Base-by-base conservation (phyloP, 257 asterid species). In the Catharanthus roseus region DNA sequence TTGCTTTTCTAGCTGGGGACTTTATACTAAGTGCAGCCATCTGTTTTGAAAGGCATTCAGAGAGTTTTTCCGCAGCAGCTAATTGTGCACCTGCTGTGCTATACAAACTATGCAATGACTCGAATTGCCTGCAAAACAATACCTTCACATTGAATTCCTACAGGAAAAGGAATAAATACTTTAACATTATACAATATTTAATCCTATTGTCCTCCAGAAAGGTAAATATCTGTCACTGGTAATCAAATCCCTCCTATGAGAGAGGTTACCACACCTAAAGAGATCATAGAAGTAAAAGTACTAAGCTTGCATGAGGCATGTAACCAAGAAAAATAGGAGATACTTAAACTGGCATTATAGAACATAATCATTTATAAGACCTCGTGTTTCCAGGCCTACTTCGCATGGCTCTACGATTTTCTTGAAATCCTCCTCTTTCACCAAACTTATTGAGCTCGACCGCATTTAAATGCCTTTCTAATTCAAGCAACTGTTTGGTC, bases 381-480 rank as follows among this genome's bases (percentile, higher is more conserved):
- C 97, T 91, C 57, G 96, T 82, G 69, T 81, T 86, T 58, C 91
- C 90, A 45, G 73, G 80, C 79, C 71, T 70, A 78, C 81, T 82
- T 75, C 65, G 88, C 56, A 74, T 66, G 62, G 78, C 72, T 76
- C 82, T 84, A 74, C 65, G 81, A 67, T 83, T 85, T 78, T 83
- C 79, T 75, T 73, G 85, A 36, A 60, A 67, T 70, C 80, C 82
- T 34, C 78, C 86, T 75, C 70, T 77, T 77, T 87, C 93, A 70
- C 95, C 97, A 74, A 88, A 91, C 77, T 78, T 89, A 71, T 82
- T 88, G 66, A 93, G 77, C 87, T 93, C 99, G 62, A 93, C 75
- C 15, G 88, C 70, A 67, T 93, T 93, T 71, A 93, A 91, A 84
- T 93, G 96, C 76, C 88, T 88, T 87, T 93, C 99, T 82, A 93